Evolutionary conservation across 78 protist genomes (phyloP).

Genomic region (Dictyostelium capitatum): DNA sequence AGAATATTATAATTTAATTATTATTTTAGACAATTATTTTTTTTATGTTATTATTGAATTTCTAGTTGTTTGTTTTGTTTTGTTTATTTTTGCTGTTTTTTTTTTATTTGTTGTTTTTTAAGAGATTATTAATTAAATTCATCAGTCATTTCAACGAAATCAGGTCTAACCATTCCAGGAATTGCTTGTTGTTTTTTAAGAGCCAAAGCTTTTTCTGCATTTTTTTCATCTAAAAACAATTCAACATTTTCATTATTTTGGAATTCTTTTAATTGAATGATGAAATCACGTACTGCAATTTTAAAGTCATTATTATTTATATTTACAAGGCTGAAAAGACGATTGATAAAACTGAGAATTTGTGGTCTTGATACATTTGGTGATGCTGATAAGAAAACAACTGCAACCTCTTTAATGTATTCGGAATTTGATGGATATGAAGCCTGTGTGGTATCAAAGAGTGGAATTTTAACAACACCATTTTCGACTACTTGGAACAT

Average conservation of each 20-base stretch:
- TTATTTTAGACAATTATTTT: no score
- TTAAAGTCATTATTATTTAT: constrained; percentile 57
- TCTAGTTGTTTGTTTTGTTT: no score
- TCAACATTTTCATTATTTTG: constrained; percentile 70
- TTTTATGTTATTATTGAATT: no score
- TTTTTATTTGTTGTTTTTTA: no score
- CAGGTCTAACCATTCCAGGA: constrained; percentile 83
- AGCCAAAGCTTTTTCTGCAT: constrained; percentile 50
- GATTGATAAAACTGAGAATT: constrained; percentile 24
- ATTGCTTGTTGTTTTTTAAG: constrained; percentile 37
- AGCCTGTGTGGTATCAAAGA: constrained; percentile 25
- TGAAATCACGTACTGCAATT: constrained; percentile 82
- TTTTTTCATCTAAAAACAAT: constrained; percentile 66
- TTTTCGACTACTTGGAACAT: constrained; percentile 79
- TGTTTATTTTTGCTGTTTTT: no score
- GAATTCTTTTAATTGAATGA: constrained; percentile 81
- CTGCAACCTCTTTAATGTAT: constrained; percentile 39
- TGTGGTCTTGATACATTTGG: constrained; percentile 77
- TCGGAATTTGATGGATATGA: constrained; percentile 26
- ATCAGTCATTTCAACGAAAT: no score
- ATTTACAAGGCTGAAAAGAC: constrained; percentile 14
- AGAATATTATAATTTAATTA: no score
- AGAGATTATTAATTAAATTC: no score
- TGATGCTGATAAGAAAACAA: constrained; percentile 39
- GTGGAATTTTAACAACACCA: constrained; percentile 72